A percentile compares a stretch with the other conserved stretches of the same genome.
Conservation (phyloP, 805 yeast genomes). For the Yarrowia keelungensis region DNA sequence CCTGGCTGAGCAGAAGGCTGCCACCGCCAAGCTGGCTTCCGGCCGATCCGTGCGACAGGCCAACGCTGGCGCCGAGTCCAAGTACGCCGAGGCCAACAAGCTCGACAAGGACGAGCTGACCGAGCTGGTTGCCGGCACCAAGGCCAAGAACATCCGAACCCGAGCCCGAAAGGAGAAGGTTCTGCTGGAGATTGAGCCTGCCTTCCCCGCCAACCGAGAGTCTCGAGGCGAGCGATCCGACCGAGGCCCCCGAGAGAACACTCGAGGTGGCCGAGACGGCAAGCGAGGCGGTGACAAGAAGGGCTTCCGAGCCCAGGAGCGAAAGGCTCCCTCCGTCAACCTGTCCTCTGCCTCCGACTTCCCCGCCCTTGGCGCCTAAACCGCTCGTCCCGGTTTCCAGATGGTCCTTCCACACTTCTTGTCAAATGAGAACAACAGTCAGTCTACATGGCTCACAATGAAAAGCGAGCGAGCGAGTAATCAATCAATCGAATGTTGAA, state of each 20-base stretch:
- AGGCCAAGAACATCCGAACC: conserved; percentile 69
- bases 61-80: conserved; percentile 63
- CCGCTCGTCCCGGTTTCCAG: too few relatives aligned
- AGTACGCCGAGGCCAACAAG: conserved; percentile 60
- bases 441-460: neutral
- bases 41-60: conserved; percentile 52
- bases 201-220: conserved; percentile 58
- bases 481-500: conserved; percentile 6
- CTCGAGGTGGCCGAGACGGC: conserved; percentile 46
- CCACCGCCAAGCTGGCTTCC: conserved; percentile 44
- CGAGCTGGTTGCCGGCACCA: conserved; percentile 64
- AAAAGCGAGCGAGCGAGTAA: conserved; percentile 15
- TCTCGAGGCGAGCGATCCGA: conserved; percentile 42
- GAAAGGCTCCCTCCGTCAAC: conserved; percentile 46
- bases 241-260: conserved; percentile 36
- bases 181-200: conserved; percentile 74
- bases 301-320: conserved; percentile 50
- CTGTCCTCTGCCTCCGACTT: conserved; percentile 44
- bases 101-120: conserved; percentile 67
- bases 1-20: conserved; percentile 63
- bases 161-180: conserved; percentile 85
- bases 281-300: conserved; percentile 48
- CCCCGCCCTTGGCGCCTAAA: conserved; percentile 46
- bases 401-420: neutral
- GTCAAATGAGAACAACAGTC: too few relatives aligned